These are phyloP conservation scores for Colletotrichum lupini DNA, from an alignment of 2,329 filamentous ascomycete species.

Conservation along the genomic window DNA sequence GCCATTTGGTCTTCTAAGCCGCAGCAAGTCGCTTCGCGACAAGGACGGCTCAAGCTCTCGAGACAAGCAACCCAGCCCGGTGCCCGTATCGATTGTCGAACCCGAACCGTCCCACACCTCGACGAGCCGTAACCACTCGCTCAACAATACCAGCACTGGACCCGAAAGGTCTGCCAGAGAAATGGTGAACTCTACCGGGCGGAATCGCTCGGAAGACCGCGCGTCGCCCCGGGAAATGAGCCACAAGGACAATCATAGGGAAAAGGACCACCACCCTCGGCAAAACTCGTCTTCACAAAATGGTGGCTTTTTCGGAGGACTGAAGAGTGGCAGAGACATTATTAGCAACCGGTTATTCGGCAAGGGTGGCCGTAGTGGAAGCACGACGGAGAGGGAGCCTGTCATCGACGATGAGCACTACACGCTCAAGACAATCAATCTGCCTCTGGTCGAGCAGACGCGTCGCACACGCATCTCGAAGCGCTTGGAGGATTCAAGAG, in stretches of 20 bases:
- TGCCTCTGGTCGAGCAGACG: conserved; percentile 88
- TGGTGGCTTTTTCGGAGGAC: conserved; percentile 76
- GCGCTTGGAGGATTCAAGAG: conserved; percentile 84
- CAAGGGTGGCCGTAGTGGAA: conserved; percentile 79
- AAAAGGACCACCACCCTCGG: conserved; percentile 49
- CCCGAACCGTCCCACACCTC: conserved; percentile 48
- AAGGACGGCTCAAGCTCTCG: conserved; percentile 50
- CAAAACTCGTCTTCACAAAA: conserved; percentile 66
- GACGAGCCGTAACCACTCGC: conserved; percentile 50
- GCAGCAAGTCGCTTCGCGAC: conserved; percentile 63
- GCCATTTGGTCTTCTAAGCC: conserved; percentile 63
- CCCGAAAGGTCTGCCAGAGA: conserved; percentile 76
- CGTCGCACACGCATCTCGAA: conserved; percentile 93
- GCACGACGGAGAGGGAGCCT: conserved; percentile 72
- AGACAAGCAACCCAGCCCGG: conserved; percentile 42
- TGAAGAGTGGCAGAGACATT: conserved; percentile 82
- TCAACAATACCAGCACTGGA: conserved; percentile 72
- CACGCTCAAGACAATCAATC: conserved; percentile 84
- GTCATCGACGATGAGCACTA: conserved; percentile 85
- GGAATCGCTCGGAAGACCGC: conserved; percentile 82
- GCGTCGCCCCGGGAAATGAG: conserved; percentile 56
- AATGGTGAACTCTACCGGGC: conserved; percentile 72
- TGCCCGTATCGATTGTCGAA: conserved; percentile 46
- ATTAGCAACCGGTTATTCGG: conserved; percentile 86
- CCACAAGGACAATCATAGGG: conserved; percentile 48